Conservation (phyloP, 768 basidiomycete species). For the Tylopilus subfusipes region DNA sequence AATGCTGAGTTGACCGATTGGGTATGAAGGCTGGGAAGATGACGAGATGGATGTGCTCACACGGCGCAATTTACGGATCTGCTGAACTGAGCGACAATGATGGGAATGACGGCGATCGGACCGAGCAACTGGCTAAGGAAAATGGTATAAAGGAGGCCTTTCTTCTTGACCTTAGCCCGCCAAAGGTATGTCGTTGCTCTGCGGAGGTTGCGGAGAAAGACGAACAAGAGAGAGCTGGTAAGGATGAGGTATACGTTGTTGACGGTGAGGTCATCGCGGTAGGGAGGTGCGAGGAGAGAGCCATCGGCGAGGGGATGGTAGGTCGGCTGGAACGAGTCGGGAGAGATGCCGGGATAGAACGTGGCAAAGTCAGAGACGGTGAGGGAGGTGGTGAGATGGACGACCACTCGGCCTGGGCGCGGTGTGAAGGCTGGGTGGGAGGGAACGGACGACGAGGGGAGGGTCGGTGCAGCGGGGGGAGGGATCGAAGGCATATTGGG, state of each 20-base stretch:
- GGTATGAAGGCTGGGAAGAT: background rate
- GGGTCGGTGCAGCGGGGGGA: background rate
- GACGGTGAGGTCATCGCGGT: background rate
- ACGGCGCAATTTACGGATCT: conserved; percentile 4
- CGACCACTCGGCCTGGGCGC: background rate
- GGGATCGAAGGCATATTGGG: background rate
- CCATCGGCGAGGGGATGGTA: background rate
- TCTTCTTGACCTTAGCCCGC: conserved; percentile 54
- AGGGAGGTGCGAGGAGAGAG: conserved; percentile 4
- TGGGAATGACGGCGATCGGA: conserved; percentile 39
- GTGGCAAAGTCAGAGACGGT: background rate
- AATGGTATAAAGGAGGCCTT: conserved; percentile 47
- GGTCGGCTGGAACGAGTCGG: background rate
- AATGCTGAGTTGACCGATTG: conserved; percentile 26
- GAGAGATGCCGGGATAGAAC: background rate
- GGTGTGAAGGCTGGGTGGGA: background rate
- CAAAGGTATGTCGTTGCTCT: conserved; percentile 46
- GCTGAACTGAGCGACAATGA: conserved; percentile 47
- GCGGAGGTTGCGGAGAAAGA: conserved; percentile 4
- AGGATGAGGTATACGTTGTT: conserved; percentile 1
- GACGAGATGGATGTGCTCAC: background rate
- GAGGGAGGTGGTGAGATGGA: background rate
- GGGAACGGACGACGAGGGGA: no score
- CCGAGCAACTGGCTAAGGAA: conserved; percentile 36
- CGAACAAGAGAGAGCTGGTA: background rate